phyloP scores from a whole-genome alignment of 306 rosid genomes.

The Aeschynomene evenia region DNA sequence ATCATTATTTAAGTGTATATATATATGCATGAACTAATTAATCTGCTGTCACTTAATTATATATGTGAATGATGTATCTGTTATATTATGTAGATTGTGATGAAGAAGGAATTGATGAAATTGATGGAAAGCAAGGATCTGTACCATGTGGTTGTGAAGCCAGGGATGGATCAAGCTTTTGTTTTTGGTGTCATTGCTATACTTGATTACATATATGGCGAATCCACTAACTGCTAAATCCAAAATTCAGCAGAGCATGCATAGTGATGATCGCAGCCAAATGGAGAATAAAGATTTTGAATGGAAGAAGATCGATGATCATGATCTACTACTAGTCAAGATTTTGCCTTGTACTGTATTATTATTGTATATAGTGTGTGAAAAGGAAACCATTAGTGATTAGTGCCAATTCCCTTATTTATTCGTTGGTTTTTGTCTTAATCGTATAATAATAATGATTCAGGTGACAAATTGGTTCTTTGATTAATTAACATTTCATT shows the following conservation, averaged over 20 bases:
- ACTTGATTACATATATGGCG: slow-evolving; percentile 48
- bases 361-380: too few species aligned
- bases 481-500: too few species aligned
- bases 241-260: not conserved
- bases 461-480: too few species aligned
- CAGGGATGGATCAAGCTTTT: slow-evolving; percentile 49
- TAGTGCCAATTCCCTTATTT: too few species aligned
- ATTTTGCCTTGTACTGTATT: too few species aligned
- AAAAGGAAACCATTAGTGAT: too few species aligned
- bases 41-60: not conserved
- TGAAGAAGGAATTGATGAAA: slow-evolving; percentile 42
- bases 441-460: too few species aligned
- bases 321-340: too few species aligned
- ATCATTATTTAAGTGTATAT: not conserved
- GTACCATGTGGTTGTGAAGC: slow-evolving; percentile 45
- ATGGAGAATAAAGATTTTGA: not conserved
- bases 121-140: slow-evolving; percentile 46
- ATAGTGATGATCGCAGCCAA: not conserved
- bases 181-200: slow-evolving; percentile 43
- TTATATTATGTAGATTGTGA: slow-evolving; percentile 32
- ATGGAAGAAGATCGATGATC: not conserved
- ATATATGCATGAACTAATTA: not conserved
- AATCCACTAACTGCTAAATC: slow-evolving; percentile 38
- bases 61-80: not conserved
- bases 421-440: too few species aligned